Base-by-base conservation (phyloP, 1,284 basidiomycete genomes). In the Ustilago lituana region DNA sequence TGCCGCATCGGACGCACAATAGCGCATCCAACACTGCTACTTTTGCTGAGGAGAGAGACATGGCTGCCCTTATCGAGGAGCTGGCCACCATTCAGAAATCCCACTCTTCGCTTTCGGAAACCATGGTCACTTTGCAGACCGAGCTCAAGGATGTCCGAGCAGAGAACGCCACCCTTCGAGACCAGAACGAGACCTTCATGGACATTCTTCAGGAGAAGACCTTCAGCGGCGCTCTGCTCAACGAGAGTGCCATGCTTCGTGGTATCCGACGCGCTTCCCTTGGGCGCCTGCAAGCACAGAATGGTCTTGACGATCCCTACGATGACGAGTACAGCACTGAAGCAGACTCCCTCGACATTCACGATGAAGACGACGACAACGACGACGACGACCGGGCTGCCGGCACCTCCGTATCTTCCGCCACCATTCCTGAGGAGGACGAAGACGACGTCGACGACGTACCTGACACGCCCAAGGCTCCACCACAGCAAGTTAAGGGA, bases 191-290 rank as follows among this genome's bases (percentile, higher is more conserved):
- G 27, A 69, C 67, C 2, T 73, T 71, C 40, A 68, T 73, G 51
- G 74, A 72, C 49, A 71, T 77, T 22, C 51, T 77, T 3, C 67
- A 77, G 39, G 75, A 77, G 36, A 76, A 76, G 64, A 76, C 75
- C 1, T 67, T 77, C 36, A 74, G 71, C 39, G 75, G 74, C 14
- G 74, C 70, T 2, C 44, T 76, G 36, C 62, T 76, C 36, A 62
- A 60, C 36, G 71, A 76, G 24, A 76, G 70, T 27, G 73, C 73
- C 10, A 67, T 77, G 50, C 61, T 76, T 19, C 60, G 65, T 17
- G 65, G 65, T 38, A 49, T 68, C 10, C 54, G 61, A 41, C 36
- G 57, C 12, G 52, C 66, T 15, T 59, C 60, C 2, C 49, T 51
- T 3, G 56, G 60, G 5, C 56, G 57, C 24, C 48, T 63, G 14